Conservation (phyloP, 2,329 filamentous ascomycete species). For the Colletotrichum somersetense region DNA sequence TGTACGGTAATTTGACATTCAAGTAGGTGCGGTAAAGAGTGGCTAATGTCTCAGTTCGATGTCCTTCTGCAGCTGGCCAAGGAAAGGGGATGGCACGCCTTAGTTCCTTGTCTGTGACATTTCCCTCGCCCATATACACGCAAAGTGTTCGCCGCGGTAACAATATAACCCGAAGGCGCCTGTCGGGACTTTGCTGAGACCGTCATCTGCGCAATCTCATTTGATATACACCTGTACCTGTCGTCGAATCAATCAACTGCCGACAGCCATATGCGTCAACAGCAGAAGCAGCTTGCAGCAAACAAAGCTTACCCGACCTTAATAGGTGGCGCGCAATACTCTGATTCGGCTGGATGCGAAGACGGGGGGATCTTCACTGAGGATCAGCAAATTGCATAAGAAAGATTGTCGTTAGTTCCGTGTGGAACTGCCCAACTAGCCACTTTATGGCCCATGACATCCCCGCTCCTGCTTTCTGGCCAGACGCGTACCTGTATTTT, state of each 20-base stretch:
- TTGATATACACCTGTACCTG: neutral
- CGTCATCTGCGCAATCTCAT: neutral
- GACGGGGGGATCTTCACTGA: slow-evolving; percentile 21
- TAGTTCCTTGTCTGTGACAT: neutral
- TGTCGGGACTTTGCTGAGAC: neutral
- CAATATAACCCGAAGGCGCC: neutral
- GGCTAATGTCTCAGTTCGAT: slow-evolving; percentile 7
- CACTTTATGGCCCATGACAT: slow-evolving; percentile 31
- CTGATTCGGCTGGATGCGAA: slow-evolving; percentile 9
- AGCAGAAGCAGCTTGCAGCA: slow-evolving; percentile 1
- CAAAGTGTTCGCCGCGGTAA: neutral
- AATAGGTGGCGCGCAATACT: neutral
- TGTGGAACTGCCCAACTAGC: slow-evolving; percentile 15
- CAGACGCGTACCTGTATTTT: neutral
- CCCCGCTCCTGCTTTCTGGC: slow-evolving; percentile 23
- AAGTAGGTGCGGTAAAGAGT: neutral
- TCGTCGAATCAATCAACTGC: slow-evolving; percentile 23
- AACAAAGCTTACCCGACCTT: slow-evolving; percentile 6
- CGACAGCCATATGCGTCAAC: slow-evolving; percentile 2
- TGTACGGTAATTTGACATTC: neutral
- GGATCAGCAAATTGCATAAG: slow-evolving; percentile 31
- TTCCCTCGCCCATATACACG: neutral
- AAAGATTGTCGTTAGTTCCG: slow-evolving; percentile 15
- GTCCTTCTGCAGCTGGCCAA: neutral
- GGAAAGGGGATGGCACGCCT: neutral